These are phyloP conservation scores for Colletotrichum plurivorum DNA, from an alignment of 2,329 filamentous ascomycete genomes.

Conservation along the genomic window DNA sequence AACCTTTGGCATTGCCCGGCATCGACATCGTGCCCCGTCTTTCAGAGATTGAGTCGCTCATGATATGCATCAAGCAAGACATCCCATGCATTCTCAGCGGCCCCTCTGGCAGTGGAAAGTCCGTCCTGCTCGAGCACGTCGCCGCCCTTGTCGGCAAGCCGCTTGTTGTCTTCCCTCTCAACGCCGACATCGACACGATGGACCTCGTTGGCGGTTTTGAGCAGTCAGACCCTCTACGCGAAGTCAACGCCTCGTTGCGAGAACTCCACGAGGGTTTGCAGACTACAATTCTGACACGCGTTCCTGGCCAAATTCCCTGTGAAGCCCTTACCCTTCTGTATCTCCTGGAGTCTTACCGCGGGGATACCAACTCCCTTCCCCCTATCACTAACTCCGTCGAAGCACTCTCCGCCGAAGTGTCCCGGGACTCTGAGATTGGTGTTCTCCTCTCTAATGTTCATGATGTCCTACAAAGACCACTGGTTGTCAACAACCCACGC, in stretches of 20 bases:
- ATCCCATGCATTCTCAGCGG: slow-evolving; percentile 93
- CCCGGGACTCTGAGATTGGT: slow-evolving; percentile 61
- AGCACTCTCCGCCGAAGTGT: slow-evolving; percentile 56
- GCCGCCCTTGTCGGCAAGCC: slow-evolving; percentile 84
- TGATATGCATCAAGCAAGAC: slow-evolving; percentile 87
- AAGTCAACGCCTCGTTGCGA: slow-evolving; percentile 72
- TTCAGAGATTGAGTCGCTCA: slow-evolving; percentile 84
- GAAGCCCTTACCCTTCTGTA: slow-evolving; percentile 66
- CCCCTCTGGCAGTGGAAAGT: slow-evolving; percentile 89
- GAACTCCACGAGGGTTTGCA: slow-evolving; percentile 67
- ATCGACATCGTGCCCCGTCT: slow-evolving; percentile 71
- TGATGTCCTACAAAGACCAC: slow-evolving; percentile 65
- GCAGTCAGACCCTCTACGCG: slow-evolving; percentile 86
- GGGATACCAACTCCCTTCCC: slow-evolving; percentile 55
- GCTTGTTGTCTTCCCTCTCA: slow-evolving; percentile 88
- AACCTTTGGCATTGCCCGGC: slow-evolving; percentile 65
- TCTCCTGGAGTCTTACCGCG: slow-evolving; percentile 59
- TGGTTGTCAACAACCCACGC: slow-evolving; percentile 77
- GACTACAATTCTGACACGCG: slow-evolving; percentile 60
- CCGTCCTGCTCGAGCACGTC: slow-evolving; percentile 81
- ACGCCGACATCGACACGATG: slow-evolving; percentile 96
- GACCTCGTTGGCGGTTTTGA: slow-evolving; percentile 98
- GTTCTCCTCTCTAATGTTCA: slow-evolving; percentile 63
- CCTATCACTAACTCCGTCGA: slow-evolving; percentile 56
- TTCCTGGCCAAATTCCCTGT: slow-evolving; percentile 62